These are phyloP conservation scores for Ormosia emarginata DNA, from an alignment of 306 rosid genomes.

Conservation along the genomic window DNA sequence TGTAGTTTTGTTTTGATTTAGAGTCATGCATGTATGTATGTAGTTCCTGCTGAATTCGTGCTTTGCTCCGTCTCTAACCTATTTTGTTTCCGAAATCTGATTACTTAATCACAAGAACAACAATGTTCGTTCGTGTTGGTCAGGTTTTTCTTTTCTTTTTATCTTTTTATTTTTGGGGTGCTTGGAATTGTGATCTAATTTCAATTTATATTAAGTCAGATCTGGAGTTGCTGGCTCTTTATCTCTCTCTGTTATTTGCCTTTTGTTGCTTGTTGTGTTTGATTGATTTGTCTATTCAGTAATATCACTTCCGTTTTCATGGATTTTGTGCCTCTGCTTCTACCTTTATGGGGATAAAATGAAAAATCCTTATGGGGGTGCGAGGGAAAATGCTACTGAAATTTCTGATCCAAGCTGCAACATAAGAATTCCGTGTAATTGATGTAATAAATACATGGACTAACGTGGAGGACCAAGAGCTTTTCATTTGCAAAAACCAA, in stretches of 20 bases:
- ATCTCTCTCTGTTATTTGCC: neutral
- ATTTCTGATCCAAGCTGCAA: neutral
- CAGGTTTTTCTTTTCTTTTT: neutral
- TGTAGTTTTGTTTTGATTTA: constrained; percentile 1
- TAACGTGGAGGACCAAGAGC: neutral
- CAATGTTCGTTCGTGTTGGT: neutral
- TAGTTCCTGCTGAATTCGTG: neutral
- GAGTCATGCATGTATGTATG: too few species aligned
- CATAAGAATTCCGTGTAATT: neutral
- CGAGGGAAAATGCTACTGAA: neutral
- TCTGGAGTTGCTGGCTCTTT: constrained; percentile 24
- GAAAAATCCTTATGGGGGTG: neutral
- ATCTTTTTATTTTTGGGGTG: neutral
- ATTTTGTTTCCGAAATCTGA: neutral
- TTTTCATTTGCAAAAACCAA: neutral
- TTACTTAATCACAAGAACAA: neutral
- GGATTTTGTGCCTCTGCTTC: constrained; percentile 2
- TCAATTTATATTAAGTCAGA: constrained; percentile 30
- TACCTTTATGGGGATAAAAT: too few species aligned
- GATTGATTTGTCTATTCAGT: neutral
- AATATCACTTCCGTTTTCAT: neutral
- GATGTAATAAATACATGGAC: neutral
- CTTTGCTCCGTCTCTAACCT: neutral
- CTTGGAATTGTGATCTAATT: neutral
- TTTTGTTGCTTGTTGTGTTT: neutral